These are phyloP conservation scores for Lentinus polychrous DNA, from an alignment of 1,284 basidiomycete species.

Conservation along the genomic window DNA sequence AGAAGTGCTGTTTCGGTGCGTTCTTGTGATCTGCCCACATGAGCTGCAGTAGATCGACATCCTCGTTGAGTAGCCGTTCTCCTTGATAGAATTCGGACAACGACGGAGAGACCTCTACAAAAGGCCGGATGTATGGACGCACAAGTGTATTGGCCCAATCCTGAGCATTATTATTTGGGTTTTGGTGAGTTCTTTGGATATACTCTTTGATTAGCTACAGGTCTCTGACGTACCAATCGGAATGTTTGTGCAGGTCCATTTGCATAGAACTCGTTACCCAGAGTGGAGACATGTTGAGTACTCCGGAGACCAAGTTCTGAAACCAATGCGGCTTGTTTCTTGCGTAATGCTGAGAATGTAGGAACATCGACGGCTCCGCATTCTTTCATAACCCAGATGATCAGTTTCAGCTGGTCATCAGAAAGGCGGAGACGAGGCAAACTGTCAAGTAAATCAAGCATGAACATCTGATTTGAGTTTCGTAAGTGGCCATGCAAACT, in stretches of 20 bases:
- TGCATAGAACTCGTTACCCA: conserved; percentile 27
- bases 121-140: conserved; percentile 21
- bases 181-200: neutral
- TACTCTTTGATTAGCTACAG: neutral
- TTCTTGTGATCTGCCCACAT: conserved; percentile 28
- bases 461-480: conserved; percentile 23
- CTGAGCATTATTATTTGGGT: conserved; percentile 14
- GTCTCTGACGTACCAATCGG: conserved; percentile 16
- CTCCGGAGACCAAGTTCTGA: conserved; percentile 14
- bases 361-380: conserved; percentile 26
- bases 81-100: conserved; percentile 28
- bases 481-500: neutral
- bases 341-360: conserved; percentile 21
- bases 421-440: conserved; percentile 27
- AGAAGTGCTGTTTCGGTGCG: conserved; percentile 14
- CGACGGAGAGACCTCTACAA: conserved; percentile 21
- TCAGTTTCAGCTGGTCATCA: conserved; percentile 24
- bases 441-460: conserved; percentile 29
- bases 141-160: conserved; percentile 31
- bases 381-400: conserved; percentile 29
- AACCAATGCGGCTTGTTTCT: conserved; percentile 17
- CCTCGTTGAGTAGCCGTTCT: conserved; percentile 16
- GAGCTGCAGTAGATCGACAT: conserved; percentile 20
- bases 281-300: conserved; percentile 17
- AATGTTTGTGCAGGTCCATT: conserved; percentile 22